Base-by-base conservation (phyloP, 495 filamentous ascomycete species). In the Penicillium nucicola region DNA sequence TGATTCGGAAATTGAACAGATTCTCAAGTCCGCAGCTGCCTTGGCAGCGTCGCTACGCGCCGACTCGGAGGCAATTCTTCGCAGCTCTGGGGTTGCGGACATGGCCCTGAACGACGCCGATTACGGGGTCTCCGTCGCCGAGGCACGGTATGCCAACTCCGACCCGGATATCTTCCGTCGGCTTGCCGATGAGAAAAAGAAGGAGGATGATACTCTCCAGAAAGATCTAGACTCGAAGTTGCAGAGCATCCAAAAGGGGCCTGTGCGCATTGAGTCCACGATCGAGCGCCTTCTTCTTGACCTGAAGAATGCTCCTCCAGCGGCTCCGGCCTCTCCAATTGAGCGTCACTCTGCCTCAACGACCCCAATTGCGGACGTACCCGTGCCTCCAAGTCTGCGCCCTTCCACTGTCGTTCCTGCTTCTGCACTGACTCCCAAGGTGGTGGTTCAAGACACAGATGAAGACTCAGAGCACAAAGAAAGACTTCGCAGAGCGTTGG, bases 61-160 rank as follows among this genome's bases (percentile, higher is more conserved):
- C 33, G 68, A 78, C 42, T 80, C 78, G 13, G 76, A 79, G 55
- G 68, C 75, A 11, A 77, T 79, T 28, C 63, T 81, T 19, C 73
- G 68, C 39, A 73, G 62, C 43, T 79, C 77, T 15, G 72, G 72
- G 32, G 56, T 69, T 7, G 78, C 73, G 10, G 78, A 80, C 42
- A 68, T 72, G 51, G 60, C 67, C 5, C 69, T 81, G 42, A 80
- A 80, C 55, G 67, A 76, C 37, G 77, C 77, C 10, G 78, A 81
- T 52, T 81, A 81, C 53, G 65, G 71, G 40, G 66, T 81, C 22
- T 78, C 78, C 22, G 74, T 78, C 22, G 77, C 78, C 25, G 76
- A 78, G 50, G 78, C 77, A 9, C 72, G 66, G 20, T 72, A 76
- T 55, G 62, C 74, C 23, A 67, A 71, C 30, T 63, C 75, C 5